These are phyloP conservation scores for Aspergillus sp. DNA, from an alignment of 2,329 filamentous ascomycete genomes.

Conservation along the genomic window DNA sequence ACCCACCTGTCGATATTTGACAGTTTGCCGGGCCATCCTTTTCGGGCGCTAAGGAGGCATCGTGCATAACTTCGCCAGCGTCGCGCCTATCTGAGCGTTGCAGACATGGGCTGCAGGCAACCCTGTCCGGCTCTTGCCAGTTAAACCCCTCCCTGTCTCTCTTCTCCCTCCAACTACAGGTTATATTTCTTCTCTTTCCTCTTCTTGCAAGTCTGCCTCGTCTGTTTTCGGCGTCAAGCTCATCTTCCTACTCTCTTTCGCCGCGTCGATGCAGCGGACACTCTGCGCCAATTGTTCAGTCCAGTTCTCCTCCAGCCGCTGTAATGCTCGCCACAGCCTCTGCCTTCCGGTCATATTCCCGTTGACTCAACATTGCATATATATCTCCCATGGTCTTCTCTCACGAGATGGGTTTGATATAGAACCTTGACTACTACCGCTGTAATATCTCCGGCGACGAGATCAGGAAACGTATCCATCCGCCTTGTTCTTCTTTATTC, in stretches of 20 bases:
- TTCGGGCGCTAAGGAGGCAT: constrained; percentile 21
- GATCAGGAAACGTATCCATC: not conserved
- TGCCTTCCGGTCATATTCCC: not conserved
- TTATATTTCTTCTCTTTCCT: constrained; percentile 13
- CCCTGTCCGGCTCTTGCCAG: constrained; percentile 12
- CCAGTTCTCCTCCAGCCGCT: not conserved
- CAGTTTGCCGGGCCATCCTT: constrained; percentile 12
- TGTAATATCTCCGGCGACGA: no score
- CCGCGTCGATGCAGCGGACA: not conserved
- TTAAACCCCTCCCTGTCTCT: constrained; percentile 5
- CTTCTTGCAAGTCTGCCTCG: constrained; percentile 8
- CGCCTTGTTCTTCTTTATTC: not conserved
- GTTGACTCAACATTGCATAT: not conserved
- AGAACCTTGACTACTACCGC: not conserved
- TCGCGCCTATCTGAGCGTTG: constrained; percentile 17
- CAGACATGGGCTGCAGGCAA: constrained; percentile 21
- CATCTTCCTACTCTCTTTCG: not conserved
- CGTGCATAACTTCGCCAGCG: constrained; percentile 14
- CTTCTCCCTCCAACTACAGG: constrained; percentile 14
- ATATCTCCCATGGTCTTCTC: not conserved
- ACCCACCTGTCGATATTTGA: not conserved
- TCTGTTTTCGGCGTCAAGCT: constrained; percentile 5
- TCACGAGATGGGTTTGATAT: not conserved
- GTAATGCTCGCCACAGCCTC: not conserved
- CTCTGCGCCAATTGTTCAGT: not conserved